Evolutionary conservation across 805 yeast genomes (phyloP), one percentile per base, ranked within the genome.

Genomic region (Kurtzmaniella cleridarum): DNA sequence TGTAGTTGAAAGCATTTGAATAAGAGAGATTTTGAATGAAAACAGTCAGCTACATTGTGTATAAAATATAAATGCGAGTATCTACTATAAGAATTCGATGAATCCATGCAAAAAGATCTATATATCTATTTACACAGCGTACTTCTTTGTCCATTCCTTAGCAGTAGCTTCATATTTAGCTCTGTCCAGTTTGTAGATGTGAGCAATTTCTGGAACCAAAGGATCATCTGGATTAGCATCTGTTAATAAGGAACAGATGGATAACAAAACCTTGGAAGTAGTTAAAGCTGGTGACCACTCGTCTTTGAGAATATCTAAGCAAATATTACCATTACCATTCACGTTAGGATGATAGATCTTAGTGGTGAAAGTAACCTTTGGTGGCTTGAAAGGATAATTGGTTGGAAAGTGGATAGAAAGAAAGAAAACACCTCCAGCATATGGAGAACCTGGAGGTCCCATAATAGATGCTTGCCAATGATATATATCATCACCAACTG

Each of bases 151-250:
- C 98, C 98, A 93, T 71, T 93, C 98, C 59, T 84, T 81, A 43
- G 98, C 98, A 41, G 95, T 89, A 49, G 95, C 87, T 69, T 93
- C 97, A 64, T 89, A 93, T 66, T 89, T 88, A 35, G 88, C 75
- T 61, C 93, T 78, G 69, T 93, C 97, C 51, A 89, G 87, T 73
- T 90, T 90, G 73, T 90, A 95, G 47, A 90, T 79, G 59, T 91
- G 95, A 36, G 98, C 98, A 55, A 93, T 93, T 67, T 93, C 98
- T 16, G 98, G 97, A 30, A 93, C 98, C 62, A 93, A 78, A 45
- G 98, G 98, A 73, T 93, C 98, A 62, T 93, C 98, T 29, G 98
- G 98, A 59, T 91, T 91, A 38, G 98, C 98, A 64, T 93, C 98
- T 24, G 98, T 91, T 59, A 93, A 78, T 64, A 93, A 72, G 12